These are phyloP conservation scores for Smittium culicis DNA, from an alignment of 371 early-diverging fungal genomes.

Conservation along the genomic window DNA sequence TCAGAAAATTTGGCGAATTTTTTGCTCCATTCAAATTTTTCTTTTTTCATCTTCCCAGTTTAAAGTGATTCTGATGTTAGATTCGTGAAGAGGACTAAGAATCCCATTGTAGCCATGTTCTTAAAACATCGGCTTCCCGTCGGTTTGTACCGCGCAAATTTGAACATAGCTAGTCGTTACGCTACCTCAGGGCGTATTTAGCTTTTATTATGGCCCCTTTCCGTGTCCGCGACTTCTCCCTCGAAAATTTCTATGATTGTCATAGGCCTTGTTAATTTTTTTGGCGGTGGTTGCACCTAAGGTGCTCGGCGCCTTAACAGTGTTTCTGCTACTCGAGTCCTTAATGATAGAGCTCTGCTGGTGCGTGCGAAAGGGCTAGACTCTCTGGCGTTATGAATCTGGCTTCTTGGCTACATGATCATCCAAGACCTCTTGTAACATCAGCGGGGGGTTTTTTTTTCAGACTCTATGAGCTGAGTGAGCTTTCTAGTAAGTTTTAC, in stretches of 20 bases:
- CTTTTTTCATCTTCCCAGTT: no score
- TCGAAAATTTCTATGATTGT: not conserved
- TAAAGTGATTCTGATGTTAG: not conserved
- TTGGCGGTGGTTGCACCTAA: not conserved
- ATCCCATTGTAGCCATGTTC: not conserved
- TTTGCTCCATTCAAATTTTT: no score
- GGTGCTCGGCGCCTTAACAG: not conserved
- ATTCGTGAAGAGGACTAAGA: not conserved
- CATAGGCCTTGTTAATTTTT: not conserved
- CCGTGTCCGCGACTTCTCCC: not conserved
- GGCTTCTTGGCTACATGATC: not conserved
- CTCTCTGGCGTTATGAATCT: not conserved
- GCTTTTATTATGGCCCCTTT: not conserved
- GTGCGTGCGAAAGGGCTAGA: not conserved
- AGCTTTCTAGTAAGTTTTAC: not conserved
- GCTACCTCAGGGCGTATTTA: not conserved
- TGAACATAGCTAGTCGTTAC: not conserved
- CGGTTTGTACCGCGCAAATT: not conserved
- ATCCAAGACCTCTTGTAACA: not conserved
- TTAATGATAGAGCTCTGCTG: not conserved
- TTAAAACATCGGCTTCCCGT: not conserved
- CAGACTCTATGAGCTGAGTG: not conserved
- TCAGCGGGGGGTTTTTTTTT: not conserved
- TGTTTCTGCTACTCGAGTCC: not conserved
- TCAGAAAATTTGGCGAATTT: no score